Evolutionary conservation across 257 asterid genomes (phyloP), one percentile per base, ranked within the genome.

Genomic region (Petrea volubilis): DNA sequence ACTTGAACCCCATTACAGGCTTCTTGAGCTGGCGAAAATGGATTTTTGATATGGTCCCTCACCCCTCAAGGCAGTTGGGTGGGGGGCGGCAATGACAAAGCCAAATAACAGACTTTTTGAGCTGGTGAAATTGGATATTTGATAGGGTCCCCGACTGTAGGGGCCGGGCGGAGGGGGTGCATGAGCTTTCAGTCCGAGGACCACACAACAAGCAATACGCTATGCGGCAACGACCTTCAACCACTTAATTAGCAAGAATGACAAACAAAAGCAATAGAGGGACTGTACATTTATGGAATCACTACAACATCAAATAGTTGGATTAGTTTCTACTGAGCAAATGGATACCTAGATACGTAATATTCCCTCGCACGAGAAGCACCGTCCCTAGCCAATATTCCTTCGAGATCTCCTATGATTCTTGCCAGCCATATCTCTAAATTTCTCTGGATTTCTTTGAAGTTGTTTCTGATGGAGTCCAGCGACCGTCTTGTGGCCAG

Each of bases 391-490:
- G 99, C 84, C 25, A 88, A 69, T 67, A 90, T 83, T 23, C 99
- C 99, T 78, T 95, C 97, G 51, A 95, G 96, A 79, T 95, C 98
- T 31, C 98, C 98, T 3, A 88, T 85, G 55, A 95, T 92, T 82
- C 99, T 87, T 6, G 98, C 99, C 62, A 95, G 87, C 98, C 99
- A 87, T 84, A 95, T 95, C 82, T 92, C 98, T 38, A 92, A 77
- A 68, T 92, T 92, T 64, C 99, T 83, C 80, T 95, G 99, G 71
- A 95, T 90, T 79, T 95, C 98, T 72, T 84, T 88, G 65, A 92
- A 90, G 84, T 92, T 92, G 86, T 88, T 95, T 69, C 87, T 77
- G 69, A 95, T 95, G 4, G 96, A 95, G 78, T 90, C 97, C 15
- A 92, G 69, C 12, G 94, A 82, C 52, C 95, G 84, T 65, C 82